These are phyloP conservation scores for Exophiala calicioides DNA, from an alignment of 2,329 filamentous ascomycete genomes.

Conservation along the genomic window DNA sequence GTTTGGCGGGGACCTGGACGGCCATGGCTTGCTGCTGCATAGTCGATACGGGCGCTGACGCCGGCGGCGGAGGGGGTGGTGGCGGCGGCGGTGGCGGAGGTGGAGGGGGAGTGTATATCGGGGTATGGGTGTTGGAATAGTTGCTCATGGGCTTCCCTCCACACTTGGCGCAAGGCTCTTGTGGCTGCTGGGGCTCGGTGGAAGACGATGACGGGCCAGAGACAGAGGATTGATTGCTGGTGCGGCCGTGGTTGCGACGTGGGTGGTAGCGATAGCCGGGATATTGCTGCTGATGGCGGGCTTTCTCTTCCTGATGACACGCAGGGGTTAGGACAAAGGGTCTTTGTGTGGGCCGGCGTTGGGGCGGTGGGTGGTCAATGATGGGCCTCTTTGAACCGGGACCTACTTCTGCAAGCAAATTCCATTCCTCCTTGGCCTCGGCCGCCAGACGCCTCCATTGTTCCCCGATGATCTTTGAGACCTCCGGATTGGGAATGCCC, in stretches of 20 bases:
- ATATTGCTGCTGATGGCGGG: constrained; percentile 83
- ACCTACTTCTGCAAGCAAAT: constrained; percentile 76
- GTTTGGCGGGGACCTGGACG: constrained; percentile 36
- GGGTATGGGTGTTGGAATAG: constrained; percentile 37
- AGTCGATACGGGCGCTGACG: no score
- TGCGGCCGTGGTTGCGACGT: constrained; percentile 55
- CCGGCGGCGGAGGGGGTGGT: no score
- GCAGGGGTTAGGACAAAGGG: constrained; percentile 22
- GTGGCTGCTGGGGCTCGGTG: constrained; percentile 18
- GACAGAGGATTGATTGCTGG: constrained; percentile 34
- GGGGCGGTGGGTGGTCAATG: neutral
- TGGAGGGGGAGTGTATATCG: constrained; percentile 44
- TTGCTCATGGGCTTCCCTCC: constrained; percentile 53
- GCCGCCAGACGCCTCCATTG: constrained; percentile 81
- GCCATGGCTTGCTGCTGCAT: constrained; percentile 39
- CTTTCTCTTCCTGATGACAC: constrained; percentile 72
- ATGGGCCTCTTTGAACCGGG: constrained; percentile 11
- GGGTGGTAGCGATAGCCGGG: constrained; percentile 95
- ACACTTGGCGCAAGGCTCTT: constrained; percentile 32
- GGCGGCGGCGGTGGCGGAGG: no score
- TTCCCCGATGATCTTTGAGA: constrained; percentile 94
- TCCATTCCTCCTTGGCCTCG: constrained; percentile 81
- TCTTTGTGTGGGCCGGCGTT: constrained; percentile 22
- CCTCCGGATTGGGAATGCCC: constrained; percentile 90
- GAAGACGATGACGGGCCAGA: constrained; percentile 24